phyloP scores from a whole-genome alignment of 2,329 filamentous ascomycete genomes.

The Neonectria sp. region DNA sequence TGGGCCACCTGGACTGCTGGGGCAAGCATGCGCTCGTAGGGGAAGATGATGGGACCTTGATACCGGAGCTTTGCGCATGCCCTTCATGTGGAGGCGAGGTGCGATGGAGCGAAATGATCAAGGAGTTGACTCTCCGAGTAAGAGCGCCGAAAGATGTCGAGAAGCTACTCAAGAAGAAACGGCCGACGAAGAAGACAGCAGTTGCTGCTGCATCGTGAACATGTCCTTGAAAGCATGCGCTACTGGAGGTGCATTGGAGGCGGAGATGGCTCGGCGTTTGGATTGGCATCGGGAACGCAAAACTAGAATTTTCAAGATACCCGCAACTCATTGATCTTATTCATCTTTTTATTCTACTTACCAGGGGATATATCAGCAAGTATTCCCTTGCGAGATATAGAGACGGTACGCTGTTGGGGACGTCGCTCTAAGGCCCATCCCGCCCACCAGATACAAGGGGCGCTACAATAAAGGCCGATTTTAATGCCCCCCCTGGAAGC shows the following conservation, averaged over 20 bases:
- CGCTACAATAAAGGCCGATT: slow-evolving; percentile 6
- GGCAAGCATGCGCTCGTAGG: slow-evolving; percentile 64
- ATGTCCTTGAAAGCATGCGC: slow-evolving; percentile 7
- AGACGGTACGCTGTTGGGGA: slow-evolving; percentile 9
- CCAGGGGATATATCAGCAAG: neutral
- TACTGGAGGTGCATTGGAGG: slow-evolving; percentile 25
- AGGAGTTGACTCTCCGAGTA: slow-evolving; percentile 82
- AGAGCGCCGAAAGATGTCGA: slow-evolving; percentile 80
- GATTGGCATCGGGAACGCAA: slow-evolving; percentile 11
- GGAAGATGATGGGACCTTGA: slow-evolving; percentile 60
- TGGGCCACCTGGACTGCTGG: slow-evolving; percentile 74
- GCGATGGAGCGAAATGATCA: slow-evolving; percentile 84
- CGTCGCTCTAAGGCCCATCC: slow-evolving; percentile 12
- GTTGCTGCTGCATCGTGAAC: slow-evolving; percentile 30
- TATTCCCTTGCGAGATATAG: neutral
- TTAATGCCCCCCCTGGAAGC: neutral
- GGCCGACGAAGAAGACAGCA: slow-evolving; percentile 47
- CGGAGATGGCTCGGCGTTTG: slow-evolving; percentile 18
- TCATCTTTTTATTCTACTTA: neutral
- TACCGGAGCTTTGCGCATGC: slow-evolving; percentile 80
- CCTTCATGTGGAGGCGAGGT: slow-evolving; percentile 76
- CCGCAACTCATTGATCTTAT: slow-evolving; percentile 11
- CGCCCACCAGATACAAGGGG: slow-evolving; percentile 27
- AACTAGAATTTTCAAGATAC: slow-evolving; percentile 7
- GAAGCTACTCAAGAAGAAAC: slow-evolving; percentile 73